These are phyloP conservation scores for Trametes hirsuta DNA, from an alignment of 1,284 basidiomycete genomes.

Conservation along the genomic window DNA sequence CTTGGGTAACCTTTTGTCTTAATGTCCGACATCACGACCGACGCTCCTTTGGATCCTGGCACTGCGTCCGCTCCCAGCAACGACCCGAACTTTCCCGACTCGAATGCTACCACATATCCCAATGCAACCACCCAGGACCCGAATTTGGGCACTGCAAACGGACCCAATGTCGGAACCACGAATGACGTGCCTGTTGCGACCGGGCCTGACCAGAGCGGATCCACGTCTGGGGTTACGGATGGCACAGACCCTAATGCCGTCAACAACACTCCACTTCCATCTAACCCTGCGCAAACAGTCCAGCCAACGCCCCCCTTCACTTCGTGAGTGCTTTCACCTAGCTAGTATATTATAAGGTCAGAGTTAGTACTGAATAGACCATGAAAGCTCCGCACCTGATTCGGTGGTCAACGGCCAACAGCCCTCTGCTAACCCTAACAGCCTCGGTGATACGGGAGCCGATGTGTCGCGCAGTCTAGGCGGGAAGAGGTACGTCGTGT, in stretches of 20 bases:
- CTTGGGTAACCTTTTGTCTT: slow-evolving; percentile 2
- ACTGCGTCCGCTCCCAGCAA: slow-evolving; percentile 2
- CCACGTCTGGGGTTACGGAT: neutral
- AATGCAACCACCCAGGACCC: slow-evolving; percentile 4
- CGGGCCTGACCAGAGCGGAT: neutral
- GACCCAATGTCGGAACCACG: neutral
- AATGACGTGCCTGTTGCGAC: neutral
- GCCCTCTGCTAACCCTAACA: neutral
- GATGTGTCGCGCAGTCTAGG: neutral
- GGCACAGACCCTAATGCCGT: neutral
- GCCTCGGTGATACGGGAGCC: neutral
- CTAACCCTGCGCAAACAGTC: neutral
- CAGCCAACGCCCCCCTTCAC: too few relatives aligned
- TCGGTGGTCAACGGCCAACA: neutral
- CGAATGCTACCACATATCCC: neutral
- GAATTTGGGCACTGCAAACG: neutral
- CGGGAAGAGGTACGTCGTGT: neutral
- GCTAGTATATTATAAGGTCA: neutral
- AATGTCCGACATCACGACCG: slow-evolving; percentile 17
- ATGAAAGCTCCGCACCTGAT: neutral
- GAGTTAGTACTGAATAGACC: neutral
- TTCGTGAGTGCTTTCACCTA: too few relatives aligned
- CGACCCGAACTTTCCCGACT: neutral
- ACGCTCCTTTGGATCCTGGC: slow-evolving; percentile 11
- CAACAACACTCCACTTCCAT: neutral